Evolutionary conservation across 2,329 filamentous ascomycete genomes (phyloP).

Genomic region (Alternaria sp.): DNA sequence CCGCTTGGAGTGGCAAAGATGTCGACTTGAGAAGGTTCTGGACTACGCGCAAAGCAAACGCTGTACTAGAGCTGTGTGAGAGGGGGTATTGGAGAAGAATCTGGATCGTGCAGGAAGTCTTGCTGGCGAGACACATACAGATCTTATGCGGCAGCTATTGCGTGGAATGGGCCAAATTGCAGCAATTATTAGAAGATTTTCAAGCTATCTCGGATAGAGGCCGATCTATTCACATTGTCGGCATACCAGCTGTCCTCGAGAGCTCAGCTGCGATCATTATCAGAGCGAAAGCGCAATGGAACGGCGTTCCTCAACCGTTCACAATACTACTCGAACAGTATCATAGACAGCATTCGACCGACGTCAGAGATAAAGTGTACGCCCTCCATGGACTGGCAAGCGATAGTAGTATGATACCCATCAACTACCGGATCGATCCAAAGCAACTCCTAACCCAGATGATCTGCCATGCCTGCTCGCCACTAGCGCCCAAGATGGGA

Average conservation of each 20-base stretch:
- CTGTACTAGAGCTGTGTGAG: not conserved
- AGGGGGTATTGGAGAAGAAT: not conserved
- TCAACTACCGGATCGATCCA: not conserved
- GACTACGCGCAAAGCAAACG: not conserved
- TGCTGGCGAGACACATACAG: rapidly evolving
- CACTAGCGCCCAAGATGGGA: not conserved
- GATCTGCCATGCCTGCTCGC: not conserved
- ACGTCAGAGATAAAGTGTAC: not conserved
- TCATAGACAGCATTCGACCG: not conserved
- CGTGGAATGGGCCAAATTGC: rapidly evolving
- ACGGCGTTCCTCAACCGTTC: rapidly evolving
- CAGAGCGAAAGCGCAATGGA: not conserved
- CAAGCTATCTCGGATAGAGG: not conserved
- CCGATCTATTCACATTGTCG: rapidly evolving
- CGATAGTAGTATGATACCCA: rapidly evolving
- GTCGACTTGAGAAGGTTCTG: not conserved
- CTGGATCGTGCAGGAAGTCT: not conserved
- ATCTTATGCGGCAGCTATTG: rapidly evolving
- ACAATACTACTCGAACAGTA: not conserved
- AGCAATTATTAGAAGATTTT: rapidly evolving
- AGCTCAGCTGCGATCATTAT: rapidly evolving
- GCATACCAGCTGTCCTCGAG: not conserved
- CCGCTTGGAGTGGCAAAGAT: rapidly evolving
- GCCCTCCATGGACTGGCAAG: not conserved
- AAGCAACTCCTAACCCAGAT: not conserved